phyloP scores from a whole-genome alignment of 164 flowering plant species.

The Piper longum region DNA sequence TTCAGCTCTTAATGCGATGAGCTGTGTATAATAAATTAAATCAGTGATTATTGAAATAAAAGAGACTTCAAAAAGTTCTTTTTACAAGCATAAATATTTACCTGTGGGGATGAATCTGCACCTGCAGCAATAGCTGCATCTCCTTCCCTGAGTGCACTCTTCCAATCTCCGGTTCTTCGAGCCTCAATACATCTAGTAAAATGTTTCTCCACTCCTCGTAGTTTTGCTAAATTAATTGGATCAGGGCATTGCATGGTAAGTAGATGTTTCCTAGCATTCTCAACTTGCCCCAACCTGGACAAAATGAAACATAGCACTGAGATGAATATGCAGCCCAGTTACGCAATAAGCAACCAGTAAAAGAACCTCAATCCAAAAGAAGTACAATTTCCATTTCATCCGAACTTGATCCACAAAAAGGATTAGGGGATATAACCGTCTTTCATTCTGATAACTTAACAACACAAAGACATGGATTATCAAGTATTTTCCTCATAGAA shows the following conservation, averaged over 20 bases:
- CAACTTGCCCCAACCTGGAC: constrained; percentile 67
- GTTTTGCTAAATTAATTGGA: constrained; percentile 36
- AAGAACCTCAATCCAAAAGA: too few species aligned
- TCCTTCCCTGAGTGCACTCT: constrained; percentile 48
- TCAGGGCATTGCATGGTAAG: constrained; percentile 40
- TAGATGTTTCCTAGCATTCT: constrained; percentile 55
- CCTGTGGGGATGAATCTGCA: constrained; percentile 78
- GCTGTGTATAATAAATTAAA: constrained; percentile 33
- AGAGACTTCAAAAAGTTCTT: background rate
- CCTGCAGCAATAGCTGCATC: constrained; percentile 74
- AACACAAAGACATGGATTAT: too few species aligned
- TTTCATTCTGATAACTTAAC: too few species aligned
- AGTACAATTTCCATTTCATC: too few species aligned
- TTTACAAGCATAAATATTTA: constrained; percentile 6
- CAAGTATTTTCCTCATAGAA: too few species aligned
- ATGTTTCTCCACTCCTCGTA: constrained; percentile 56
- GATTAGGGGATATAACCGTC: too few species aligned
- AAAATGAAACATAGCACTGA: background rate
- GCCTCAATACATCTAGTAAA: constrained; percentile 45
- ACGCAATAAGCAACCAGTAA: too few species aligned
- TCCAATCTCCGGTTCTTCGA: constrained; percentile 70
- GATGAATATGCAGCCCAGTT: background rate
- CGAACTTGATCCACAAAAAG: too few species aligned
- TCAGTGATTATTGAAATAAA: constrained; percentile 3
- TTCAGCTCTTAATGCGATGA: constrained; percentile 72